Conservation (phyloP, 202 grass and related monocot genomes). For the Carex sylvatica region DNA sequence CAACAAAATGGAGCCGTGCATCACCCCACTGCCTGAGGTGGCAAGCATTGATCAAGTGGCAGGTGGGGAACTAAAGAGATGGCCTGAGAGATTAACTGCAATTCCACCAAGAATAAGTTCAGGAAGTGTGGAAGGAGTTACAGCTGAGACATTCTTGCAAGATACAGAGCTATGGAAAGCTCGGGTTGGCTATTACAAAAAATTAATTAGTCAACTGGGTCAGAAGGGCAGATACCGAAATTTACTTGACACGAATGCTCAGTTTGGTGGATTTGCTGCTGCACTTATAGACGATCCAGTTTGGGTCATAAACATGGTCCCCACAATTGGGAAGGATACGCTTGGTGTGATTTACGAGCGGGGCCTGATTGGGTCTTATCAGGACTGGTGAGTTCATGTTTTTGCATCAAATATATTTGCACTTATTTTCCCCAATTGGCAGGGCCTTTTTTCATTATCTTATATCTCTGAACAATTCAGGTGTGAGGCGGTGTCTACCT, state of each 20-base stretch:
- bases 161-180: conserved; percentile 73
- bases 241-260: conserved; percentile 90
- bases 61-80: conserved; percentile 71
- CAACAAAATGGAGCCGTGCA: conserved; percentile 68
- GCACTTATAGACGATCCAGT: conserved; percentile 59
- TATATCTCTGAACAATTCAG: conserved; percentile 42
- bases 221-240: conserved; percentile 85
- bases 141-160: conserved; percentile 53
- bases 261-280: conserved; percentile 70
- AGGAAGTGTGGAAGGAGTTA: conserved; percentile 64
- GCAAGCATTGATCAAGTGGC: conserved; percentile 48
- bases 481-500: conserved; percentile 93
- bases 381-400: conserved; percentile 65
- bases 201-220: conserved; percentile 45
- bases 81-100: conserved; percentile 70
- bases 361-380: conserved; percentile 89
- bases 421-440: not conserved
- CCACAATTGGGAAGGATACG: conserved; percentile 47
- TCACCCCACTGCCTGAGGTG: conserved; percentile 64
- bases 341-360: conserved; percentile 90
- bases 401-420: not conserved
- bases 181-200: conserved; percentile 70
- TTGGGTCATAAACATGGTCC: conserved; percentile 95
- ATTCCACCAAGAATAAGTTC: conserved; percentile 68
- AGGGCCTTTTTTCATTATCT: not conserved